Percentiles rank a stretch among this genome's conserved stretches.
Conservation (phyloP, 2,329 filamentous ascomycete genomes). For the Monilinia fructigena region DNA sequence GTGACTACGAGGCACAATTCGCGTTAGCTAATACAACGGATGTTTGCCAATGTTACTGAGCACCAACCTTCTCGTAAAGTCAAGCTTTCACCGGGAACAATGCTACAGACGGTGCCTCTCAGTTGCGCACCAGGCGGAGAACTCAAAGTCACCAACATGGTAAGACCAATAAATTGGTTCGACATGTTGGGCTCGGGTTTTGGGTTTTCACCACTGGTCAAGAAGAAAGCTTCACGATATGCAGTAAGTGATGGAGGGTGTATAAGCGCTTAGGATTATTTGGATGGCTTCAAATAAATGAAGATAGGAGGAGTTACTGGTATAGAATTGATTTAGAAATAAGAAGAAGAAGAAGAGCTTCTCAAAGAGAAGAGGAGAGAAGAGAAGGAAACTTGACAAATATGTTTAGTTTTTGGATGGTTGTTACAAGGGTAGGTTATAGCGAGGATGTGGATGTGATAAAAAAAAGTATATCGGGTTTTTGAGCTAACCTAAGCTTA, state of each 20-base stretch:
- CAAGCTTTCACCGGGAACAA: slow-evolving; percentile 40
- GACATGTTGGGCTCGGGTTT: slow-evolving; percentile 34
- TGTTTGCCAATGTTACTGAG: slow-evolving; percentile 10
- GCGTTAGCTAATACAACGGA: slow-evolving; percentile 15
- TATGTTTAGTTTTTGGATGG: slow-evolving; percentile 12
- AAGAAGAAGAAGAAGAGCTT: neutral
- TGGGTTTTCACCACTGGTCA: slow-evolving; percentile 24
- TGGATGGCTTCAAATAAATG: neutral
- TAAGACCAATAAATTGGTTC: slow-evolving; percentile 41
- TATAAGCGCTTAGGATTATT: slow-evolving; percentile 1
- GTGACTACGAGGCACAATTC: slow-evolving; percentile 31
- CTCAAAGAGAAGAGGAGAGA: neutral
- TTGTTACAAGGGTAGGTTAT: slow-evolving; percentile 19
- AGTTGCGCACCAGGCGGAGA: slow-evolving; percentile 40
- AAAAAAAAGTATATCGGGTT: slow-evolving; percentile 9
- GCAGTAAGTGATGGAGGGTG: slow-evolving; percentile 18
- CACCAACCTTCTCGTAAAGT: slow-evolving; percentile 40
- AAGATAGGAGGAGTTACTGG: neutral
- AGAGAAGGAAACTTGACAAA: slow-evolving; percentile 7
- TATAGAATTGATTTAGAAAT: neutral
- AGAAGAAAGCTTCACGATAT: slow-evolving; percentile 13
- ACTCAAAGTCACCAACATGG: slow-evolving; percentile 42
- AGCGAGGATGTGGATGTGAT: slow-evolving; percentile 21
- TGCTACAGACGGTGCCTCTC: slow-evolving; percentile 39
- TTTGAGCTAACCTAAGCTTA: neutral